phyloP scores from a whole-genome alignment of 176 grass and related monocot genomes.

The Carex myosuroides region DNA sequence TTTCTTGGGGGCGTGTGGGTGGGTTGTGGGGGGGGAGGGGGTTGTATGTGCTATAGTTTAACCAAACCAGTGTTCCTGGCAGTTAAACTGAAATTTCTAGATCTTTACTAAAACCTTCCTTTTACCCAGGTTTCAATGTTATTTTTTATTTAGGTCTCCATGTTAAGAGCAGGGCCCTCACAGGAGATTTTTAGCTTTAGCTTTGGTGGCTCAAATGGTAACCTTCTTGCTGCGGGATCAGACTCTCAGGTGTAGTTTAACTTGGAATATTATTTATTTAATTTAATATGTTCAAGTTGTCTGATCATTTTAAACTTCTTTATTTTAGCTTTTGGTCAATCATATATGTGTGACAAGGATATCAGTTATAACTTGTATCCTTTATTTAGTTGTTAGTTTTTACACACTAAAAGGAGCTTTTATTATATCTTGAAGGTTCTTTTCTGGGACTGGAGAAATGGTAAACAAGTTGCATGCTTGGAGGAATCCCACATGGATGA shows the following conservation, averaged over 20 bases:
- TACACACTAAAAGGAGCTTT: not conserved
- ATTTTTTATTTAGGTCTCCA: conserved; percentile 46
- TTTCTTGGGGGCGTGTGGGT: not conserved
- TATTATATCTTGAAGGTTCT: conserved; percentile 44
- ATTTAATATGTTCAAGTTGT: not conserved
- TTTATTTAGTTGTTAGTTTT: not conserved
- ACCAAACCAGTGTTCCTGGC: not conserved
- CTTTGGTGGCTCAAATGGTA: conserved; percentile 60
- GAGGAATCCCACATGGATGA: conserved; percentile 91
- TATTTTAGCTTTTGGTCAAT: not conserved
- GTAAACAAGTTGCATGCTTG: conserved; percentile 70
- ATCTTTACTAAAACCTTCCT: not conserved
- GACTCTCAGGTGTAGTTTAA: conserved; percentile 9
- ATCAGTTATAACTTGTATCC: not conserved
- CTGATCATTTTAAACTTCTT: not conserved
- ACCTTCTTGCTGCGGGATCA: conserved; percentile 31
- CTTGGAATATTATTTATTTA: not conserved
- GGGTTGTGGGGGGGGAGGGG: no score
- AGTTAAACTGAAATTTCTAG: not conserved
- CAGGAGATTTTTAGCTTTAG: conserved; percentile 87
- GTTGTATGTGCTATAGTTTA: not conserved
- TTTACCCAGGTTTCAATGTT: not conserved
- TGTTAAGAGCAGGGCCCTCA: conserved; percentile 47
- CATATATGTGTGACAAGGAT: not conserved
- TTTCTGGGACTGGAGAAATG: conserved; percentile 95